Base-by-base conservation (phyloP, 2,329 filamentous ascomycete genomes). In the Fusarium acutatum region DNA sequence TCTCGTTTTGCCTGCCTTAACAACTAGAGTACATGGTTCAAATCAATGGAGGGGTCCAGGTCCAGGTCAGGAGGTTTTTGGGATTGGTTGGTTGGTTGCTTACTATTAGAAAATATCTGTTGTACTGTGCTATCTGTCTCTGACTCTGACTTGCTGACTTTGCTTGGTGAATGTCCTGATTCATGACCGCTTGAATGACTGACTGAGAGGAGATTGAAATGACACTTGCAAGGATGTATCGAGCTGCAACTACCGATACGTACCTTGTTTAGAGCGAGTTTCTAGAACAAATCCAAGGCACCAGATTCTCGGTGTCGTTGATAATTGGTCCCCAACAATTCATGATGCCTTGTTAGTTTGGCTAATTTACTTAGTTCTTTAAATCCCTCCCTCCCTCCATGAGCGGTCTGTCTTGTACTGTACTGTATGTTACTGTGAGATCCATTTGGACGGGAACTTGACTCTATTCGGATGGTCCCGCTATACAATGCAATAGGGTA, bases 21-120 rank as follows among this genome's bases (percentile, higher is more conserved):
- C 67, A 73, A 64, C 46, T 74, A 73, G 67, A 73, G 59, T 71
- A 74, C 53, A 68, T 70, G 50, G 71, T 73, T 71, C 69, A 59
- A 74, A 74, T 74, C 71, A 71, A 67, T 37, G 60, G 47, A 50
- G 10, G 50, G 32, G 34, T 26, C 20, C 50, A 38, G 50, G 26
- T 26, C 26, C 46, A 49, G 69, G 47, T 3, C n/a, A 43, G 37
- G 56, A 67, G 50, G 65, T 30, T 57, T 50, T 52, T 43, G 34
- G 40, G 52, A n/a, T 60, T 60, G 47, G 24, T 52, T 52, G 64
- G 7, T 59, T 64, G 22, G 13, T 60, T 43, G n/a, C n/a, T 35
- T 54, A 38, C 43, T 61, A 40, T 54, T 64, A 47, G 59, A 67
- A 67, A 56, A 58, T 60, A 28, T 70, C 40, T 54, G 30, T 32